These are phyloP conservation scores for Oidiodendron maius DNA, from an alignment of 495 filamentous ascomycete species.

Conservation along the genomic window DNA sequence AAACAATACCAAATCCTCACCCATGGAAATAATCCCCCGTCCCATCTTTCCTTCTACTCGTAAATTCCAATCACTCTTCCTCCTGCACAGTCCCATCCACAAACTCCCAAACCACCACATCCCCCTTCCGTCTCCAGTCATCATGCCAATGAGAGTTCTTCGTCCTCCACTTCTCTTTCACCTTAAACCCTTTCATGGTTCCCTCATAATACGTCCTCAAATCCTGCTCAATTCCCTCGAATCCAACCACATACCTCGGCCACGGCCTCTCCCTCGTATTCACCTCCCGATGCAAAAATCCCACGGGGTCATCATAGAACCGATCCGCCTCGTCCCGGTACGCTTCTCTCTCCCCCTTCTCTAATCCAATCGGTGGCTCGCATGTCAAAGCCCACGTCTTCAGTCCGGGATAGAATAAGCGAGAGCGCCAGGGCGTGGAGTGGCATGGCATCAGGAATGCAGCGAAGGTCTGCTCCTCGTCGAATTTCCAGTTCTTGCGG, in stretches of 20 bases:
- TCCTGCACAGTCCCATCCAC: constrained; percentile 6
- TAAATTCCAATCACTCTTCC: too few relatives aligned
- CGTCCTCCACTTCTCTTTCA: constrained; percentile 60
- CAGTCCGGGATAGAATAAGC: constrained; percentile 68
- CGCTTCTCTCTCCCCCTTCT: constrained; percentile 39
- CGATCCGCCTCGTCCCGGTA: constrained; percentile 88
- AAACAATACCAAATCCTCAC: neutral
- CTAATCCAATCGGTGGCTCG: constrained; percentile 74
- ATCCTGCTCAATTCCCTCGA: constrained; percentile 41
- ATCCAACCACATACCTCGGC: constrained; percentile 52
- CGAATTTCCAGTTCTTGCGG: constrained; percentile 11
- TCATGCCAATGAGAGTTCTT: constrained; percentile 85
- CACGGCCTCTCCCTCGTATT: constrained; percentile 23
- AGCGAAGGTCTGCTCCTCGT: constrained; percentile 52
- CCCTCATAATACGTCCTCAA: constrained; percentile 39
- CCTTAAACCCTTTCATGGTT: constrained; percentile 40
- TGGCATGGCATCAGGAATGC: constrained; percentile 98
- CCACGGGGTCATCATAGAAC: constrained; percentile 66
- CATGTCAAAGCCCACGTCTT: constrained; percentile 85
- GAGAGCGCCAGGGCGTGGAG: constrained; percentile 92
- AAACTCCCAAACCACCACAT: constrained; percentile 70
- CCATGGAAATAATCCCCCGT: too few relatives aligned
- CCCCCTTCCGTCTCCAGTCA: constrained; percentile 78
- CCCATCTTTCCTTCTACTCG: too few relatives aligned
- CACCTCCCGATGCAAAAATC: constrained; percentile 48